These are phyloP conservation scores for Primulina eburnea DNA, from an alignment of 257 asterid species.

Conservation along the genomic window DNA sequence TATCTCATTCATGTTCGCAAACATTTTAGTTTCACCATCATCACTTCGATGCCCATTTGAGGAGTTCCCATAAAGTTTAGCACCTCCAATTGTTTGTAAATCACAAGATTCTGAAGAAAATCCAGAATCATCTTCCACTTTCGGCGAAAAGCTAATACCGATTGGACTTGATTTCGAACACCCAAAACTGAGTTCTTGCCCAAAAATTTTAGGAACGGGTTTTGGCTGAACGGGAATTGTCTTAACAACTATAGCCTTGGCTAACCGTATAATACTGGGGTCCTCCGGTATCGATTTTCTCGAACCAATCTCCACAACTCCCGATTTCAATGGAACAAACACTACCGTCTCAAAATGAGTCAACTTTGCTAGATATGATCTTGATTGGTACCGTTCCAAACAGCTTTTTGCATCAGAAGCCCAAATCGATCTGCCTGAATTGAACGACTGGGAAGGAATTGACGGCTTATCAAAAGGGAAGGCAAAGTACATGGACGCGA, in stretches of 20 bases:
- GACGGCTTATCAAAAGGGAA: conserved; percentile 97
- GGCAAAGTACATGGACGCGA: conserved; percentile 74
- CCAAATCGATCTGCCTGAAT: conserved; percentile 83
- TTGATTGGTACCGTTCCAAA: conserved; percentile 63
- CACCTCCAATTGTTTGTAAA: conserved; percentile 40
- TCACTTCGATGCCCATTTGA: conserved; percentile 60
- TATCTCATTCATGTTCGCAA: conserved; percentile 33
- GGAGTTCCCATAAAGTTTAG: conserved; percentile 49
- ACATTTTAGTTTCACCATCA: conserved; percentile 49
- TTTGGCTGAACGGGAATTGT: conserved; percentile 45
- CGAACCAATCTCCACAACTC: conserved; percentile 86
- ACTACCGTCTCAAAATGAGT: conserved; percentile 60
- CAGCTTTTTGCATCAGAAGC: conserved; percentile 54
- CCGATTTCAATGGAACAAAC: conserved; percentile 74
- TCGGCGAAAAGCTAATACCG: conserved; percentile 67
- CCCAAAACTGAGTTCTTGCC: conserved; percentile 74
- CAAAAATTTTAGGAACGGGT: conserved; percentile 56
- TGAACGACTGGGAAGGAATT: conserved; percentile 86
- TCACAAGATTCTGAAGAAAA: conserved; percentile 50
- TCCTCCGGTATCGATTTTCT: conserved; percentile 59
- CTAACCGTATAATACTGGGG: conserved; percentile 46
- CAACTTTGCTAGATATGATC: conserved; percentile 63
- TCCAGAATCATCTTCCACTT: conserved; percentile 56
- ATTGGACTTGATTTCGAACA: conserved; percentile 65
- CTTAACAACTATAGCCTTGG: conserved; percentile 53